A percentile compares a stretch with the other conserved stretches of the same genome.
Conservation (phyloP, 2,329 filamentous ascomycete genomes). For the Phaeosphaeriaceae sp. region DNA sequence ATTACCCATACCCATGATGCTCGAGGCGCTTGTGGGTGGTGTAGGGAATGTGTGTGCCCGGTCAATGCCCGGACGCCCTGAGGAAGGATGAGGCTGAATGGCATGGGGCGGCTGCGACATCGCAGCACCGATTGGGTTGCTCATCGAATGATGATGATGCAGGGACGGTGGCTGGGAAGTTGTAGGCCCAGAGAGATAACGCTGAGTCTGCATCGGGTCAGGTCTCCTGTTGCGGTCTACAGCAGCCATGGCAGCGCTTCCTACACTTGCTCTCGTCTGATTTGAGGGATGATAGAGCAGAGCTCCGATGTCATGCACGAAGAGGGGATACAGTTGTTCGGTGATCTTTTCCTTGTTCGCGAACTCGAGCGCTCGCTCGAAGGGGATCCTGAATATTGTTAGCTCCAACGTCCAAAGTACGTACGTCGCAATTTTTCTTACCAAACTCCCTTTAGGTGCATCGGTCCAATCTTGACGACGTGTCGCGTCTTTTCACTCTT, state of each 20-base stretch:
- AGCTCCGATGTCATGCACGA: constrained; percentile 95
- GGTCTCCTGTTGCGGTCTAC: constrained; percentile 64
- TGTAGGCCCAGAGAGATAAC: constrained; percentile 67
- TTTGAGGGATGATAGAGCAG: constrained; percentile 94
- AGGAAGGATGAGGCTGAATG: constrained; percentile 66
- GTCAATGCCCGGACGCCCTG: constrained; percentile 72
- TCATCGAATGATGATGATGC: constrained; percentile 74
- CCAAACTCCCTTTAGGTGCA: constrained; percentile 86
- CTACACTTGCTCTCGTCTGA: constrained; percentile 79
- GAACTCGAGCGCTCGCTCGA: constrained; percentile 95
- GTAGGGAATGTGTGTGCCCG: constrained; percentile 93
- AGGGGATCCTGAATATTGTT: constrained; percentile 78
- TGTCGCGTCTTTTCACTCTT: constrained; percentile 98
- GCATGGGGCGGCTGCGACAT: constrained; percentile 72
- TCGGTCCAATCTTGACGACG: constrained; percentile 98
- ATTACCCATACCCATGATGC: constrained; percentile 77
- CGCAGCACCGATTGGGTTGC: constrained; percentile 63
- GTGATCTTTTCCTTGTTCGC: constrained; percentile 99
- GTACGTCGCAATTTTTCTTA: constrained; percentile 12
- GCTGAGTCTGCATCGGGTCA: constrained; percentile 51
- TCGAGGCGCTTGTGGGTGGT: constrained; percentile 90
- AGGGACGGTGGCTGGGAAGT: constrained; percentile 71
- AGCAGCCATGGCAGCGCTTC: constrained; percentile 74
- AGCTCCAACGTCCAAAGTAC: constrained; percentile 2
- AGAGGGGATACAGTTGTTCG: constrained; percentile 90